These are phyloP conservation scores for Anethum foeniculum DNA, from an alignment of 140 eudicot genomes.

Conservation along the genomic window DNA sequence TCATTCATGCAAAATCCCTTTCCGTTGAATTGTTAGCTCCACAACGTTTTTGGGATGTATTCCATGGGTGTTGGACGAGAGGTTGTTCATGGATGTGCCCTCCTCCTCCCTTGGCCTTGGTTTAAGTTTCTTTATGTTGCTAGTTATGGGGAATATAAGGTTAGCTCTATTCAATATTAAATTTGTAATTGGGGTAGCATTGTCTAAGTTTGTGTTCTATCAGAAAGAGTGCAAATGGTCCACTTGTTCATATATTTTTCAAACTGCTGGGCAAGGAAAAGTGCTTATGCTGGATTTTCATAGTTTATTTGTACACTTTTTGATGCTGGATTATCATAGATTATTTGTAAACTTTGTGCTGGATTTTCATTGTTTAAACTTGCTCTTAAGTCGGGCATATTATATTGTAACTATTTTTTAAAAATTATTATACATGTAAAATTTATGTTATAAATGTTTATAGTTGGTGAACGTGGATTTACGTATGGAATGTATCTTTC, in stretches of 20 bases:
- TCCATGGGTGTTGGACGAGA: constrained; percentile 39
- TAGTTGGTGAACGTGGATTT: too few species aligned
- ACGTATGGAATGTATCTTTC: too few species aligned
- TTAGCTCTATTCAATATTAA: neutral
- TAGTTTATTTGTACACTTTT: neutral
- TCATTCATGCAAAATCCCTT: constrained; percentile 9
- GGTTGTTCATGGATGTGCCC: constrained; percentile 34
- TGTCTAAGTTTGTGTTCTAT: neutral
- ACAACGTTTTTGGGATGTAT: neutral
- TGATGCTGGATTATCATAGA: neutral
- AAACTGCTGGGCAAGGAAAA: neutral
- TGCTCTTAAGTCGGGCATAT: too few species aligned
- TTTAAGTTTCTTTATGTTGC: neutral
- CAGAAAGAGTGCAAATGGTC: neutral
- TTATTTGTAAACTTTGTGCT: neutral
- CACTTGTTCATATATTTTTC: neutral
- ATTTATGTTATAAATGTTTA: too few species aligned
- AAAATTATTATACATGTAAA: too few species aligned
- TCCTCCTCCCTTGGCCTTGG: constrained; percentile 29
- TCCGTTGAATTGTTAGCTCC: neutral
- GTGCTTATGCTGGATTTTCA: neutral
- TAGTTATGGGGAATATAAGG: neutral
- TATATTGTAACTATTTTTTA: too few species aligned
- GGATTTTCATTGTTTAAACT: neutral
- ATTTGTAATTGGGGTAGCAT: neutral